Evolutionary conservation across 192 early-diverging fungal genomes (phyloP).

Genomic region (Umbelopsis sp.): DNA sequence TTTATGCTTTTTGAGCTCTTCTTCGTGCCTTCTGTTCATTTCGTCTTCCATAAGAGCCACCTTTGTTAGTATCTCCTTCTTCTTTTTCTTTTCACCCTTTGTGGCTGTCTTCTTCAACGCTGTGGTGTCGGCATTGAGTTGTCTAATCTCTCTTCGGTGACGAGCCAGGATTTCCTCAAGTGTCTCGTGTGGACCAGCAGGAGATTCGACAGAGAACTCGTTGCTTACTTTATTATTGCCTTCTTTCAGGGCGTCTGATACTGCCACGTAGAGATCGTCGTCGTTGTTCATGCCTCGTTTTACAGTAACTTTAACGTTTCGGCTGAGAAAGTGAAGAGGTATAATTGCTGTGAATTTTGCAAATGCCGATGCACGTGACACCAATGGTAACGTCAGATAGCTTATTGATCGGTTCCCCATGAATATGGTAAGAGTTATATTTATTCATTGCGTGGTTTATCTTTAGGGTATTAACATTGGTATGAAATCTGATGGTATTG

Average conservation of each 20-base stretch:
- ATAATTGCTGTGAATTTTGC: no score
- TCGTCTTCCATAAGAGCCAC: slow-evolving; percentile 70
- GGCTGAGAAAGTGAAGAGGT: no score
- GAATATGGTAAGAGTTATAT: no score
- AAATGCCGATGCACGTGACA: no score
- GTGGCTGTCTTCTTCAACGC: slow-evolving; percentile 77
- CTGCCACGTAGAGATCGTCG: background rate
- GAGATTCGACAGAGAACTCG: background rate
- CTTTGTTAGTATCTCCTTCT: slow-evolving; percentile 71
- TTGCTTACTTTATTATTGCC: background rate
- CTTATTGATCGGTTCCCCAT: no score
- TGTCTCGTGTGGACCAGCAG: slow-evolving; percentile 30
- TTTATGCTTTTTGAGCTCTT: slow-evolving; percentile 54
- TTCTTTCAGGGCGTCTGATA: background rate
- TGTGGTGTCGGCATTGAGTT: slow-evolving; percentile 68
- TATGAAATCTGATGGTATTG: background rate
- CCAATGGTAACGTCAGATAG: no score
- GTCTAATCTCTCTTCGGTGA: slow-evolving; percentile 79
- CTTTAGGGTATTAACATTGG: no score
- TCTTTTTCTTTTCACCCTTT: slow-evolving; percentile 88
- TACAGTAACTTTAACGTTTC: background rate
- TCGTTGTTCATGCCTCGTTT: background rate
- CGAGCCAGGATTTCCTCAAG: slow-evolving; percentile 70
- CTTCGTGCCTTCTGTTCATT: slow-evolving; percentile 62
- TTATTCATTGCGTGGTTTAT: no score